phyloP scores from a whole-genome alignment of 192 early-diverging fungal genomes.

The Radiomyces spectabilis region DNA sequence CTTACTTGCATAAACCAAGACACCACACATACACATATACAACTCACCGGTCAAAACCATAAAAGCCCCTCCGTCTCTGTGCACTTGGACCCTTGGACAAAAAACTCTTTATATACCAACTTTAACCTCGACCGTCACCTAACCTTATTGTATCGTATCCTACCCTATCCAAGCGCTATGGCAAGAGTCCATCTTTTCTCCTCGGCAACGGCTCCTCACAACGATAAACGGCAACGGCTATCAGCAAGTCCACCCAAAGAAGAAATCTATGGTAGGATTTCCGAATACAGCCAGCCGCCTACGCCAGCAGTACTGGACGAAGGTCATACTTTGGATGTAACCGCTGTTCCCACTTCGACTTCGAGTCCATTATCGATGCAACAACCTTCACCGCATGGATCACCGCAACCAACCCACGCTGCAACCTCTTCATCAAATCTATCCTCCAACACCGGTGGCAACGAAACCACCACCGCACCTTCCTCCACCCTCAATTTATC shows the following conservation, averaged over 20 bases:
- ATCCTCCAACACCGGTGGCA: not conserved
- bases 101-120: too few relatives aligned
- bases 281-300: not conserved
- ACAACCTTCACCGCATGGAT: not conserved
- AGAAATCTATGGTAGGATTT: not conserved
- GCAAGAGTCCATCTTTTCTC: conserved; percentile 19
- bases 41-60: too few relatives aligned
- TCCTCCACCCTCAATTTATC: not conserved
- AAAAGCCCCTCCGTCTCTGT: too few relatives aligned
- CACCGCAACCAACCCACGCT: not conserved
- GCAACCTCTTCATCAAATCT: not conserved
- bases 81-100: too few relatives aligned
- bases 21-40: too few relatives aligned
- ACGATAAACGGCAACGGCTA: not conserved
- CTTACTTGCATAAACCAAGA: not conserved
- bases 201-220: conserved; percentile 1
- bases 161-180: too few relatives aligned
- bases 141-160: too few relatives aligned
- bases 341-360: conserved; percentile 12
- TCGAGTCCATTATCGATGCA: not conserved
- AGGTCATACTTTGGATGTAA: conserved; percentile 9
- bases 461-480: not conserved
- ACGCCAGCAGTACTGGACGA: not conserved
- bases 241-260: too few relatives aligned
- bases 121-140: too few relatives aligned